A percentile compares a stretch with the other conserved stretches of the same genome.
Conservation (phyloP, 805 yeast species). For the Ogataea parapolymorpha region DNA sequence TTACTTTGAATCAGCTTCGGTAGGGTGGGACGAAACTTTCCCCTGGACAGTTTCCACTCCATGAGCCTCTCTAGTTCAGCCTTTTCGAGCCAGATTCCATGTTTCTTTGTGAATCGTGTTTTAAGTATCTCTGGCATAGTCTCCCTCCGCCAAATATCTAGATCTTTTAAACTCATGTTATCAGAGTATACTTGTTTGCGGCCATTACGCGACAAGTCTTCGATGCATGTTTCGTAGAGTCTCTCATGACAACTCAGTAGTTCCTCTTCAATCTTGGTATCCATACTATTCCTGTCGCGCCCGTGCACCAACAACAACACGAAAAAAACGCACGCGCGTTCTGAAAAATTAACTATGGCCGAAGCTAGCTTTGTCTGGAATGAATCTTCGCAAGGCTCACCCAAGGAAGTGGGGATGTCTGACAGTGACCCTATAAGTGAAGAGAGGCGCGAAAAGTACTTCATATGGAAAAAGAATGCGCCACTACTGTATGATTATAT, state of each 20-base stretch:
- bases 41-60: conserved; percentile 49
- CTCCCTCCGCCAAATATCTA: conserved; percentile 37
- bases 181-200: conserved; percentile 16
- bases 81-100: conserved; percentile 28
- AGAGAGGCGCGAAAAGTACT: conserved; percentile 34
- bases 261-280: background rate
- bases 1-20: conserved; percentile 41
- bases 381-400: background rate
- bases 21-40: conserved; percentile 44
- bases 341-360: conserved; percentile 10
- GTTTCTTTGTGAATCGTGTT: conserved; percentile 23
- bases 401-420: background rate
- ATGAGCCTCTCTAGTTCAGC: conserved; percentile 39
- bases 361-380: conserved; percentile 3
- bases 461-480: conserved; percentile 60
- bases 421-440: conserved; percentile 8
- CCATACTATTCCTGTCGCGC: conserved; percentile 2
- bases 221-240: conserved; percentile 31
- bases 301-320: conserved; percentile 8
- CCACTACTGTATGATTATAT: conserved; percentile 53
- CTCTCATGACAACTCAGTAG: background rate
- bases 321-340: conserved; percentile 9
- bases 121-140: conserved; percentile 32
- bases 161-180: conserved; percentile 30
- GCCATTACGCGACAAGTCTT: conserved; percentile 26